Percentiles rank a stretch among this genome's conserved stretches.
These are phyloP conservation scores for Polytrichum formosum DNA, from an alignment of 225 moss, liverwort and hornwort genomes.

Conservation along the genomic window DNA sequence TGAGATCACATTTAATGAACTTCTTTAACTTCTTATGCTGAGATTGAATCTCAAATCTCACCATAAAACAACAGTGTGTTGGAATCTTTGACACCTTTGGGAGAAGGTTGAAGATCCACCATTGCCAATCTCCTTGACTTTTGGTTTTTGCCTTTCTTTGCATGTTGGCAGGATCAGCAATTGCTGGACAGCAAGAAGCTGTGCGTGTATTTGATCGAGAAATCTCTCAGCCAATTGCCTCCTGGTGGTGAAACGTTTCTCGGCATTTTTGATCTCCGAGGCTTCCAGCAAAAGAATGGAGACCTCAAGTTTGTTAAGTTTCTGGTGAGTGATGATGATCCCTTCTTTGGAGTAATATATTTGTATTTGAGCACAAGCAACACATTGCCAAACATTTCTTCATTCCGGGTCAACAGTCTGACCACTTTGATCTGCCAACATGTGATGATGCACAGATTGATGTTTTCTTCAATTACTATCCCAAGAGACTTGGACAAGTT, in stretches of 20 bases:
- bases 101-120: too few relatives aligned
- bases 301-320: slow-evolving; percentile 76
- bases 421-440: too few relatives aligned
- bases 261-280: slow-evolving; percentile 73
- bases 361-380: too few relatives aligned
- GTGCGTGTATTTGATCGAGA: slow-evolving; percentile 70
- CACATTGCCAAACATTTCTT: too few relatives aligned
- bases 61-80: too few relatives aligned
- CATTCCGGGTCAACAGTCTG: too few relatives aligned
- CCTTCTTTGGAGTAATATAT: too few relatives aligned
- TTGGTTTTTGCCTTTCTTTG: not conserved
- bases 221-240: slow-evolving; percentile 57
- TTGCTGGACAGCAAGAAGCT: slow-evolving; percentile 62
- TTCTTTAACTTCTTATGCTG: not conserved
- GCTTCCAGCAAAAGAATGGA: slow-evolving; percentile 68
- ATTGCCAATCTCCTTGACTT: not conserved
- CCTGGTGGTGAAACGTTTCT: slow-evolving; percentile 58
- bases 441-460: slow-evolving; percentile 43
- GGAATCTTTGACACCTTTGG: too few relatives aligned
- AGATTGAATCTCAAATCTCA: not conserved
- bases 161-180: slow-evolving; percentile 35
- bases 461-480: slow-evolving; percentile 78
- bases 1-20: not conserved
- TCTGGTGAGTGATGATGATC: slow-evolving; percentile 37
- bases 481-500: slow-evolving; percentile 76